A percentile compares a stretch with the other conserved stretches of the same genome.
phyloP scores from a whole-genome alignment of 169 alveolate genomes.

The Eimeria sp. region DNA sequence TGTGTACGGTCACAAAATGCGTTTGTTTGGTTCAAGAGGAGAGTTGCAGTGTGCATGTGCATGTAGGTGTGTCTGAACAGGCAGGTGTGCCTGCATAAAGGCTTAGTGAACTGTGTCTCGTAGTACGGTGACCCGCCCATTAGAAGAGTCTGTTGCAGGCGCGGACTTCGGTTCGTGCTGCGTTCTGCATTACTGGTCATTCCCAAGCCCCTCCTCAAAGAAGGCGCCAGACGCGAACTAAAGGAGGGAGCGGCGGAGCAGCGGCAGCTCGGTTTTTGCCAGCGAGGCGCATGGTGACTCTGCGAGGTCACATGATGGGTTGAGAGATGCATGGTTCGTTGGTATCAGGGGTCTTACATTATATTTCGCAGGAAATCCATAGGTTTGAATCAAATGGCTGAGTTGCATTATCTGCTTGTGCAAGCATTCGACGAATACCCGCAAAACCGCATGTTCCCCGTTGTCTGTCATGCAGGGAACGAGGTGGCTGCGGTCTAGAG shows the following conservation, averaged over 20 bases:
- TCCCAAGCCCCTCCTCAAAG: not conserved
- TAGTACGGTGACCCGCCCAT: not conserved
- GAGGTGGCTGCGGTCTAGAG: slow-evolving; percentile 9
- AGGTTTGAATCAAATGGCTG: not conserved
- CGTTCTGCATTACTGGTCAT: not conserved
- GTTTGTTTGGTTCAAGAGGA: too few relatives aligned
- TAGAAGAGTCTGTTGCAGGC: not conserved
- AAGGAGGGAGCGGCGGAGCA: not conserved
- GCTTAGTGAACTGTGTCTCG: not conserved
- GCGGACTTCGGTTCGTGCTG: not conserved
- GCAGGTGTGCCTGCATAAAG: not conserved
- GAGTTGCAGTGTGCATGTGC: not conserved
- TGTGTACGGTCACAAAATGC: not conserved
- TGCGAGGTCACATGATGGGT: not conserved
- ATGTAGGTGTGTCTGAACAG: not conserved
- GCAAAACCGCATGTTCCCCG: not conserved
- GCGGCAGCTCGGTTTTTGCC: not conserved
- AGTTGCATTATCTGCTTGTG: not conserved
- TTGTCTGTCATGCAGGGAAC: not conserved
- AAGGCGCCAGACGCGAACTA: not conserved
- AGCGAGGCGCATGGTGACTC: not conserved
- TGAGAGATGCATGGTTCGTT: not conserved
- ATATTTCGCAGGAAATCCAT: not conserved
- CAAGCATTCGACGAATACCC: not conserved
- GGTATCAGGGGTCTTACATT: not conserved